Evolutionary conservation across 371 early-diverging fungal genomes (phyloP).

Genomic region (Circinella umbellata): DNA sequence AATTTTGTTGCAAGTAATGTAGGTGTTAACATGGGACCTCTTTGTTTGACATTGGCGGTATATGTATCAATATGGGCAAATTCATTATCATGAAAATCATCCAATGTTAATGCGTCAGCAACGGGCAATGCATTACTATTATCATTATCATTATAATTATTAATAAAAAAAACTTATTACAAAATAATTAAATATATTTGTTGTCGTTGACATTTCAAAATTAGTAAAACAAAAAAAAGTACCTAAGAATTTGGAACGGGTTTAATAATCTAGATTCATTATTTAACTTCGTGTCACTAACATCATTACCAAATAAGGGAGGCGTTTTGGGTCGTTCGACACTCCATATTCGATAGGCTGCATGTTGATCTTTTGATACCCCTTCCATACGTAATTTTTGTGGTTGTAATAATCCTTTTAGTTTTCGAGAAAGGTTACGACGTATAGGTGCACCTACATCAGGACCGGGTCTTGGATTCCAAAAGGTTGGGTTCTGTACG

Average conservation of each 20-base stretch:
- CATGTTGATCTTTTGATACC: slow-evolving; percentile 31
- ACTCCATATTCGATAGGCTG: slow-evolving; percentile 24
- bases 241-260: slow-evolving; percentile 43
- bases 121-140: slow-evolving; percentile 28
- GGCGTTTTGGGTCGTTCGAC: slow-evolving; percentile 35
- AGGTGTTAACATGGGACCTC: slow-evolving; percentile 57
- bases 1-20: slow-evolving; percentile 57
- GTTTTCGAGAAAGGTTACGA: slow-evolving; percentile 33
- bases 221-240: neutral
- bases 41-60: slow-evolving; percentile 61
- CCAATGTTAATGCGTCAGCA: slow-evolving; percentile 17
- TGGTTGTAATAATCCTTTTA: slow-evolving; percentile 41
- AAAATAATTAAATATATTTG: too few relatives aligned
- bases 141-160: neutral
- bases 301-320: neutral
- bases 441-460: slow-evolving; percentile 23
- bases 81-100: slow-evolving; percentile 31
- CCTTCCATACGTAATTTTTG: slow-evolving; percentile 33
- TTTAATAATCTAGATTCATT: slow-evolving; percentile 10
- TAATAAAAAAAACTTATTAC: too few relatives aligned
- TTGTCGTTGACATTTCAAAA: neutral
- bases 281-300: neutral
- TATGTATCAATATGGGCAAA: slow-evolving; percentile 60
- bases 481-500: slow-evolving; percentile 31
- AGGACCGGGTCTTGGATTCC: slow-evolving; percentile 45